These are phyloP conservation scores for Dacryopinax spathularia DNA, from an alignment of 768 basidiomycete genomes.

Conservation along the genomic window DNA sequence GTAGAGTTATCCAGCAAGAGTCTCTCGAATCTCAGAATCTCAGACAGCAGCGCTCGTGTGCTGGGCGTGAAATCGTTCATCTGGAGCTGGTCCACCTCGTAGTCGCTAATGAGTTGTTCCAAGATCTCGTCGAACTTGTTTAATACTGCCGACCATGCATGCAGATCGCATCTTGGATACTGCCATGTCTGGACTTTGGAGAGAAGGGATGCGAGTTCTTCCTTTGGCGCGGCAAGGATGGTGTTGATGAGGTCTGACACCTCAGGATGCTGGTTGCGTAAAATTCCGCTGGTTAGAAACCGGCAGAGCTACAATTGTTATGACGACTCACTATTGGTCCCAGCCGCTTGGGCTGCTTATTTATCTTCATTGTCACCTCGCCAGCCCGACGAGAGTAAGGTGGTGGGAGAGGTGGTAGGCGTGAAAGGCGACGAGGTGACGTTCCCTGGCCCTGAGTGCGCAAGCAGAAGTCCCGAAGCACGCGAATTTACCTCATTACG, in stretches of 20 bases:
- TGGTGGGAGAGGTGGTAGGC: neutral
- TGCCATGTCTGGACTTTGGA: conserved; percentile 66
- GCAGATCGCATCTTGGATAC: conserved; percentile 92
- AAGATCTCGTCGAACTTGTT: conserved; percentile 90
- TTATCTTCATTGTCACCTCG: conserved; percentile 20
- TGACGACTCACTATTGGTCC: neutral
- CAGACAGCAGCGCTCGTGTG: conserved; percentile 59
- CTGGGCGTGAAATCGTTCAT: conserved; percentile 57
- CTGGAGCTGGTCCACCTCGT: conserved; percentile 77
- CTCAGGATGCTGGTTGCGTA: conserved; percentile 46
- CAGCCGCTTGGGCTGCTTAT: conserved; percentile 15
- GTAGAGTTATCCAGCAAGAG: conserved; percentile 93
- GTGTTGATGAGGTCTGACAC: conserved; percentile 67
- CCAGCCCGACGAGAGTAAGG: neutral
- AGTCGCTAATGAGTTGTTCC: conserved; percentile 66
- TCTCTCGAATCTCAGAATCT: conserved; percentile 78
- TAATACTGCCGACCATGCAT: conserved; percentile 89
- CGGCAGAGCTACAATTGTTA: neutral
- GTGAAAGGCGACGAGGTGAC: neutral
- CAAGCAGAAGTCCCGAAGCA: neutral
- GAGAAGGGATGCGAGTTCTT: conserved; percentile 57
- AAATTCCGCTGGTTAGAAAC: neutral
- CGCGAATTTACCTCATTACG: neutral
- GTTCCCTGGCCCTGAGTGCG: neutral
- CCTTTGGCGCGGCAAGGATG: conserved; percentile 49